Conservation (phyloP, 2,329 filamentous ascomycete species). For the Fusarium torulosum region DNA sequence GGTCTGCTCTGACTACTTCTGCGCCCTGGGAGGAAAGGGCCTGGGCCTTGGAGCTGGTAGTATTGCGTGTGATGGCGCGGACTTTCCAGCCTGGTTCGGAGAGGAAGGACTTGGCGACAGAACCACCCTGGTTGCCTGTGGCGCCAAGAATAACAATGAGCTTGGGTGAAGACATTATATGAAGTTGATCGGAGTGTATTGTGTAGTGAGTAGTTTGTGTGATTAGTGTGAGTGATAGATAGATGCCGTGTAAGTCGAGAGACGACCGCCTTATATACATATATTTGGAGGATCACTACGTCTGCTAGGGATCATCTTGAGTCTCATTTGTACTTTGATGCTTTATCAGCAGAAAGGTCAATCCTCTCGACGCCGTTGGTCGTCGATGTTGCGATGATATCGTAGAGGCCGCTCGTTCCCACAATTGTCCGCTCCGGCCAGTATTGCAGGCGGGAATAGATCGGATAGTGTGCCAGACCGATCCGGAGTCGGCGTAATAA, state of each 20-base stretch:
- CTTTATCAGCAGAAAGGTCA: constrained; percentile 14
- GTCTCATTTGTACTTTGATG: background rate
- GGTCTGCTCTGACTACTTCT: constrained; percentile 17
- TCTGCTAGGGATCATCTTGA: background rate
- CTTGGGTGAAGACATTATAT: constrained; percentile 23
- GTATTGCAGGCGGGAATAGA: background rate
- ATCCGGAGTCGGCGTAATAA: constrained; percentile 4
- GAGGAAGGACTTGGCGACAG: constrained; percentile 19
- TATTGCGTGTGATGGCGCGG: constrained; percentile 32
- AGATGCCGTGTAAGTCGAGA: background rate
- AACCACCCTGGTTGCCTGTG: constrained; percentile 40
- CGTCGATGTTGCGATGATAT: background rate
- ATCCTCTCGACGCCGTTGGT: background rate
- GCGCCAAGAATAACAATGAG: constrained; percentile 35
- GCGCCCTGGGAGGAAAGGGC: constrained; percentile 15
- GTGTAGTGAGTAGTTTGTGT: background rate
- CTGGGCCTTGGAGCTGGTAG: constrained; percentile 22
- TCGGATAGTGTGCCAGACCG: background rate
- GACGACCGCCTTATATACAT: constrained; percentile 1
- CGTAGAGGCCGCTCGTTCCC: constrained; percentile 6
- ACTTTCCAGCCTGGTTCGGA: constrained; percentile 24
- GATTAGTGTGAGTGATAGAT: background rate
- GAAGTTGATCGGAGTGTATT: background rate
- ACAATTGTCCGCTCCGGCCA: constrained; percentile 15
- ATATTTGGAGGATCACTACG: background rate